phyloP scores from a whole-genome alignment of 169 alveolate species.

The Eimeria tenella region DNA sequence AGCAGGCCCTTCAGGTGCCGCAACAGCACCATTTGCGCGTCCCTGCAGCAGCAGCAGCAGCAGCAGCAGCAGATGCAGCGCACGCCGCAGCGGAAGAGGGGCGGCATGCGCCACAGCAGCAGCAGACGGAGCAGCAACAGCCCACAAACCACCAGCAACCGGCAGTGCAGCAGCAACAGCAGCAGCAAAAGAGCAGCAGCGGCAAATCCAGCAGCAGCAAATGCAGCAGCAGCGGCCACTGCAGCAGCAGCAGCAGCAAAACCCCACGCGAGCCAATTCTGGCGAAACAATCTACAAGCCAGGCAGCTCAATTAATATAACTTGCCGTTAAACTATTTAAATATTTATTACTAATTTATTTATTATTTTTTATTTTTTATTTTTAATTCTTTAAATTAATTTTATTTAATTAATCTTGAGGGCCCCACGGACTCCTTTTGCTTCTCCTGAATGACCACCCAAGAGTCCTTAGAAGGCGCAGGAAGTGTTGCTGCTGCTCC shows the following conservation, averaged over 20 bases:
- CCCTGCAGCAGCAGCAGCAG: slow-evolving; percentile 72
- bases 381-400: too few relatives aligned
- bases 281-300: too few relatives aligned
- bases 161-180: slow-evolving; percentile 5
- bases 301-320: too few relatives aligned
- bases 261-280: too few relatives aligned
- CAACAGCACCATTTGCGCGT: slow-evolving; percentile 43
- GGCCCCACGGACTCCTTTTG: slow-evolving; percentile 61
- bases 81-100: background rate
- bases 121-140: background rate
- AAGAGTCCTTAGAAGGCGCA: slow-evolving; percentile 55
- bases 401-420: too few relatives aligned
- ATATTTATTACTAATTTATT: too few relatives aligned
- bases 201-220: background rate
- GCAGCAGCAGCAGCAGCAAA: too few relatives aligned
- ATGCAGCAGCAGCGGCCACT: too few relatives aligned
- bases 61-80: background rate
- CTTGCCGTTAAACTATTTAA: background rate
- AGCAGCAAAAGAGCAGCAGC: background rate
- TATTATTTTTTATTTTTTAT: too few relatives aligned
- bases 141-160: too few relatives aligned
- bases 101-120: background rate
- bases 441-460: slow-evolving; percentile 63
- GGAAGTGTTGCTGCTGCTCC: slow-evolving; percentile 21
- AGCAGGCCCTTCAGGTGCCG: slow-evolving; percentile 78